Conservation (phyloP, 768 basidiomycete species). For the Boletus rubroflammeus region DNA sequence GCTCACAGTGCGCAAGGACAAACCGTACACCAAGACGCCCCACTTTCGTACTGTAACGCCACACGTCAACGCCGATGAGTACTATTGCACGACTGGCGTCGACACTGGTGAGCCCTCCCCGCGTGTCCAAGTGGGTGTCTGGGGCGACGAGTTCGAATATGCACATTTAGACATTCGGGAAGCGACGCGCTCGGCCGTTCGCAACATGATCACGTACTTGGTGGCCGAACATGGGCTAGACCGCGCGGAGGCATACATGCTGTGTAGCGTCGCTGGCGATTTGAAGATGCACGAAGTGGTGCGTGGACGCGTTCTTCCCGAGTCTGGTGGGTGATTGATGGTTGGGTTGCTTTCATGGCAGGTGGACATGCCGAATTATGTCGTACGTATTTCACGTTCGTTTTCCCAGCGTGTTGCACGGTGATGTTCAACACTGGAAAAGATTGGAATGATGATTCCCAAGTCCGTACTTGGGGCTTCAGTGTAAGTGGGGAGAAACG, state of each 20-base stretch:
- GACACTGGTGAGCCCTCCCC: slow-evolving; percentile 36
- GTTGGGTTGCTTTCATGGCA: slow-evolving; percentile 14
- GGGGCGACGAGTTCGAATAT: not conserved
- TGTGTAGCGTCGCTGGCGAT: slow-evolving; percentile 59
- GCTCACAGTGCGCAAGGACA: slow-evolving; percentile 54
- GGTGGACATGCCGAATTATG: slow-evolving; percentile 67
- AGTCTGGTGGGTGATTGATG: not conserved
- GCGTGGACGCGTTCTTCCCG: slow-evolving; percentile 1
- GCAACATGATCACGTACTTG: slow-evolving; percentile 55
- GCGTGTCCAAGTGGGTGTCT: not conserved
- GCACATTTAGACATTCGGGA: slow-evolving; percentile 42
- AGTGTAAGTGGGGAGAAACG: not conserved
- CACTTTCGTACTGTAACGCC: slow-evolving; percentile 43
- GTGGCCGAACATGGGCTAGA: slow-evolving; percentile 40
- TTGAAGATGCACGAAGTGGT: slow-evolving; percentile 60
- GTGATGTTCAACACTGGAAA: not conserved
- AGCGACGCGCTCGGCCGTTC: slow-evolving; percentile 52
- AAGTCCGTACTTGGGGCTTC: slow-evolving; percentile 36
- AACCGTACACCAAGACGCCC: slow-evolving; percentile 54
- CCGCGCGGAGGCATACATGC: slow-evolving; percentile 54
- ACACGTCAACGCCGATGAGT: slow-evolving; percentile 30
- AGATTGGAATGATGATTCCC: slow-evolving; percentile 59
- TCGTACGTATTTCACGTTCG: slow-evolving; percentile 36
- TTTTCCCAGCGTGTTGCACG: too few relatives aligned
- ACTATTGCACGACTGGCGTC: slow-evolving; percentile 58